Evolutionary conservation across 176 grass and related monocot genomes (phyloP).

Genomic region (Raddia guianensis): DNA sequence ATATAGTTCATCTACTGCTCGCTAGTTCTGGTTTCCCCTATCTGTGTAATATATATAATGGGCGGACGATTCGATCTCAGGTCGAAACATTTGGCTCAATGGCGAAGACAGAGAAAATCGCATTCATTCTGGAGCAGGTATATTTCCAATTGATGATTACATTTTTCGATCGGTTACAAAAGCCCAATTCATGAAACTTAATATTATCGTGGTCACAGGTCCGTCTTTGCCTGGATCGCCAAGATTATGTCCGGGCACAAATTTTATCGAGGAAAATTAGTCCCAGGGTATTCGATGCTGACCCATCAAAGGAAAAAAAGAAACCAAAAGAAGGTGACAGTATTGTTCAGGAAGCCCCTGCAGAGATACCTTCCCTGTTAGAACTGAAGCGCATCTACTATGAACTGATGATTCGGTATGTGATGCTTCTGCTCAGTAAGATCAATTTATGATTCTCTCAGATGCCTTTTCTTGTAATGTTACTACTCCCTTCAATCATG

Average conservation of each 20-base stretch:
- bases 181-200: background rate
- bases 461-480: background rate
- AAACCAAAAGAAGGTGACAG: slow-evolving; percentile 88
- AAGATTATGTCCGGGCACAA: slow-evolving; percentile 87
- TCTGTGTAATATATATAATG: background rate
- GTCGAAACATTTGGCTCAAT: slow-evolving; percentile 98
- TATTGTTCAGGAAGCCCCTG: slow-evolving; percentile 88
- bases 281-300: slow-evolving; percentile 76
- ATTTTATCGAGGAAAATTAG: slow-evolving; percentile 98
- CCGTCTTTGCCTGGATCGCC: slow-evolving; percentile 80
- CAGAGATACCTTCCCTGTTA: slow-evolving; percentile 75
- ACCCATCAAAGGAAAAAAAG: slow-evolving; percentile 89
- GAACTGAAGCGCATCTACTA: slow-evolving; percentile 96
- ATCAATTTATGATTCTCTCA: background rate
- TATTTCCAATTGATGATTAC: background rate
- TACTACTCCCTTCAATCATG: no score
- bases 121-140: slow-evolving; percentile 98
- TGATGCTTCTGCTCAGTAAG: slow-evolving; percentile 13
- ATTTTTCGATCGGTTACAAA: background rate
- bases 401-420: slow-evolving; percentile 90
- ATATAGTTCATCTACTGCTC: slow-evolving; percentile 7
- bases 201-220: slow-evolving; percentile 55
- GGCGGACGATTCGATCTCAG: slow-evolving; percentile 47
- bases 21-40: background rate
- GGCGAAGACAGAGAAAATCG: slow-evolving; percentile 96